Evolutionary conservation across 2,329 filamentous ascomycete genomes (phyloP), one percentile per base, ranked within the genome.

Genomic region (Stachybotrys echinatus): DNA sequence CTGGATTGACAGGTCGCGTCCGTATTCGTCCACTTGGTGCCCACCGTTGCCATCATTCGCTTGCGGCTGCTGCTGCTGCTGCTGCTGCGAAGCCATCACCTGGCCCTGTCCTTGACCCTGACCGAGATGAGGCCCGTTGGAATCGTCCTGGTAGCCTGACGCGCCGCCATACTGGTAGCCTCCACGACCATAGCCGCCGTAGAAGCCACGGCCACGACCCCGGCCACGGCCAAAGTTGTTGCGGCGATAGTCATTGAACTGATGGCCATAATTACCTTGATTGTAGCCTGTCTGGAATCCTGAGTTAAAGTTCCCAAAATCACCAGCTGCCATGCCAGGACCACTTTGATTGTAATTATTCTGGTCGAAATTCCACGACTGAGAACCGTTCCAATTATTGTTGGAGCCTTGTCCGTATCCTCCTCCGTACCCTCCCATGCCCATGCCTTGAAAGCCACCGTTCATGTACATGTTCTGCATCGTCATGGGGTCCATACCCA

Each of bases 271-370:
- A 80, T 89, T 89, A 84, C 86, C 87, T 83, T 85, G 83, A 81
- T 84, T 87, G 81, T 77, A 85, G 76, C 81, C 87, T 85, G 85
- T 85, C 71, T 80, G 80, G 77, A 81, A 89, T 75, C 84, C 85
- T 78, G 83, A 78, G 78, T 87, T 87, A 82, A 85, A 84, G 75
- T 81, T 80, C 75, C 85, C 86, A 83, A 81, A 89, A 75, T 89
- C 86, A 88, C 85, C 84, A 78, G 79, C 79, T 74, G 83, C 84
- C 81, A 88, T 88, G 79, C 84, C 83, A 80, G 82, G 80, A 81
- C 83, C 84, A 88, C 83, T 89, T 87, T 86, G 76, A 84, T 84
- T 91, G 85, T 83, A 89, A 87, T 89, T 90, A 89, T 89, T 86
- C 86, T 87, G 85, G 79, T 83, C 82, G 79, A 83, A 82, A 85